Conservation (phyloP, 495 filamentous ascomycete species). For the Aspergillus egyptiacus region DNA sequence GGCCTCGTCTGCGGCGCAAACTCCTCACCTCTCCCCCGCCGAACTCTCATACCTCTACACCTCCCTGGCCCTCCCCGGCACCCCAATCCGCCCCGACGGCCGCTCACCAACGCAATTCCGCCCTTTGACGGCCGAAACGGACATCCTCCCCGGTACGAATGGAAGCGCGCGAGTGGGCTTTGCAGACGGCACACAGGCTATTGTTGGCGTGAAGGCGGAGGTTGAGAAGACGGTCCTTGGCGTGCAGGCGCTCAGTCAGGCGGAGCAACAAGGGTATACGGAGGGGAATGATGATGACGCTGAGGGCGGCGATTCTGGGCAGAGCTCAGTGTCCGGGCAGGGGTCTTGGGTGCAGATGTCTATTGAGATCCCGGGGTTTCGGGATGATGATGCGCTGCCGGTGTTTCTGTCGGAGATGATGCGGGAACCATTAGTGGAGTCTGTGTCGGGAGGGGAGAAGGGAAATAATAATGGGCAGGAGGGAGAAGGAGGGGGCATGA, state of each 20-base stretch:
- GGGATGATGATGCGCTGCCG: constrained; percentile 87
- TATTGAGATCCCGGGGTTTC: constrained; percentile 77
- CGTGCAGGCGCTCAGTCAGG: constrained; percentile 25
- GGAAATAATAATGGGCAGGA: too few relatives aligned
- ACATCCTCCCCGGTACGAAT: constrained; percentile 82
- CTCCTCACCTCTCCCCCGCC: constrained; percentile 75
- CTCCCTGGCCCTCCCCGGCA: constrained; percentile 64
- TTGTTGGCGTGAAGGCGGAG: constrained; percentile 92
- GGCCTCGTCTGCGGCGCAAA: constrained; percentile 42
- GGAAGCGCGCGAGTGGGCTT: constrained; percentile 91
- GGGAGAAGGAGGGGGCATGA: constrained; percentile 27
- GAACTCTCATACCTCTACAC: constrained; percentile 94
- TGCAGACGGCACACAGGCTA: constrained; percentile 89
- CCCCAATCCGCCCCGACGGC: constrained; percentile 86
- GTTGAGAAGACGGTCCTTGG: constrained; percentile 60
- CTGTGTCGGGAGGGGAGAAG: constrained; percentile 19
- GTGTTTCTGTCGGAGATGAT: constrained; percentile 84
- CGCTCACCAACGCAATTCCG: constrained; percentile 83
- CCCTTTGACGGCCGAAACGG: constrained; percentile 79
- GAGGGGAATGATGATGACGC: constrained; percentile 18
- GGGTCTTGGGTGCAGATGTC: constrained; percentile 72
- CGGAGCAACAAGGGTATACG: constrained; percentile 24
- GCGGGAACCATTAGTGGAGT: constrained; percentile 75
- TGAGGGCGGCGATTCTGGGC: background rate
- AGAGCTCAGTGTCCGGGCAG: constrained; percentile 34